phyloP scores from a whole-genome alignment of 345 rosid genomes.

The Citrus reticulata region DNA sequence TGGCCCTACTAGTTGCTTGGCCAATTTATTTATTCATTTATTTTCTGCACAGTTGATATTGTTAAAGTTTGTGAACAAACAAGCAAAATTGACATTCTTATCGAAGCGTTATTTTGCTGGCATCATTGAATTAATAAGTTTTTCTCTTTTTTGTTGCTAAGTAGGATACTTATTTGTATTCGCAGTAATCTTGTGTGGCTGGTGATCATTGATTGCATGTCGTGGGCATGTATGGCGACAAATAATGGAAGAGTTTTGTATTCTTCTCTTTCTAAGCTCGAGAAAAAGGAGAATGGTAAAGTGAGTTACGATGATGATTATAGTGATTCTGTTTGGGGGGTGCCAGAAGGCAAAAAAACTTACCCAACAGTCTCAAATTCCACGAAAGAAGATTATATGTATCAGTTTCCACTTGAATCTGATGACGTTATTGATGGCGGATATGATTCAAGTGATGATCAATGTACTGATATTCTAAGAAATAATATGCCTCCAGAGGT shows the following conservation, averaged over 20 bases:
- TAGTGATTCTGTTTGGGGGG: constrained; percentile 31
- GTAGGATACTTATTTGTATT: neutral
- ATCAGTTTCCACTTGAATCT: constrained; percentile 42
- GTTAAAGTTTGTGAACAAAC: neutral
- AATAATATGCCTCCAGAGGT: constrained; percentile 50
- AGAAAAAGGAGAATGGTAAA: constrained; percentile 18
- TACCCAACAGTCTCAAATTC: constrained; percentile 25
- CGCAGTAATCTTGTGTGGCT: constrained; percentile 5
- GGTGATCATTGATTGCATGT: constrained; percentile 9
- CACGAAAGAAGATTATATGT: constrained; percentile 29
- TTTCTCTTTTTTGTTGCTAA: neutral
- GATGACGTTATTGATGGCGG: constrained; percentile 57
- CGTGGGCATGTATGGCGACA: constrained; percentile 32
- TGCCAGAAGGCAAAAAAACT: constrained; percentile 23
- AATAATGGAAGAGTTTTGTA: constrained; percentile 33
- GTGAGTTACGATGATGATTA: constrained; percentile 26
- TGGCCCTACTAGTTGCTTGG: neutral
- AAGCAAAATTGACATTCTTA: neutral
- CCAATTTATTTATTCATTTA: neutral
- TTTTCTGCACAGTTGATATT: neutral
- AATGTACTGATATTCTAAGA: constrained; percentile 9
- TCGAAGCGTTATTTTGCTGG: neutral
- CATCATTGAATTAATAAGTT: neutral
- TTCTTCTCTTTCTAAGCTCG: constrained; percentile 28
- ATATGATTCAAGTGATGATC: constrained; percentile 54